A percentile compares a stretch with the other conserved stretches of the same genome.
Conservation (phyloP, 306 rosid species). For the Vicia faba region DNA sequence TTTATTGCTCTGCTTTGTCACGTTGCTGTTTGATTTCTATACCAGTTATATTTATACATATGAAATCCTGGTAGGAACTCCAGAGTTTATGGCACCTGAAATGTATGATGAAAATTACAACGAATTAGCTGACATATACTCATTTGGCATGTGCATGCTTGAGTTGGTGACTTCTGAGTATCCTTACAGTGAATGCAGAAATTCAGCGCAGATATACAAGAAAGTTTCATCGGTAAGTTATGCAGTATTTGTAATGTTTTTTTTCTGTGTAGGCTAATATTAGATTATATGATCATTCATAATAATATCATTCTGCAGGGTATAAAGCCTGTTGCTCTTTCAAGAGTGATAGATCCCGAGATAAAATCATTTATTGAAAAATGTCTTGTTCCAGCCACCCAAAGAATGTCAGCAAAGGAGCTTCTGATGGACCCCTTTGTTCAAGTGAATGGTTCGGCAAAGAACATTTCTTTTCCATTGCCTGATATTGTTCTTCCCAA, state of each 20-base stretch:
- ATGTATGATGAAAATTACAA: slow-evolving; percentile 55
- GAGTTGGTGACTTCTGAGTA: slow-evolving; percentile 56
- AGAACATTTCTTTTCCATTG: slow-evolving; percentile 42
- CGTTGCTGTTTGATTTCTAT: background rate
- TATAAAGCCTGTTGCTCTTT: slow-evolving; percentile 45
- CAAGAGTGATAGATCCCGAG: slow-evolving; percentile 42
- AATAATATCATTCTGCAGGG: slow-evolving; percentile 39
- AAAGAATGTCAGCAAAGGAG: slow-evolving; percentile 48
- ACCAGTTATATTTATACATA: slow-evolving; percentile 12
- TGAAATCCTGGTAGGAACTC: slow-evolving; percentile 46
- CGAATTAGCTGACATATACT: slow-evolving; percentile 56
- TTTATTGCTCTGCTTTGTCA: background rate
- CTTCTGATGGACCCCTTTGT: slow-evolving; percentile 48
- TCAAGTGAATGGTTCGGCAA: slow-evolving; percentile 34
- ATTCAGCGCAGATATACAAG: slow-evolving; percentile 58
- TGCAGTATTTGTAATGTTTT: background rate
- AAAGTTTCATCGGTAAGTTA: slow-evolving; percentile 59
- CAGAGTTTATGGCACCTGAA: slow-evolving; percentile 63
- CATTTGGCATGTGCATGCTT: slow-evolving; percentile 60
- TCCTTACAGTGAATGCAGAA: slow-evolving; percentile 58
- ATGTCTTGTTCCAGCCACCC: slow-evolving; percentile 50
- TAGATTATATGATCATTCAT: slow-evolving; percentile 20
- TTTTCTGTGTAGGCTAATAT: slow-evolving; percentile 1
- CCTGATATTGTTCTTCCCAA: slow-evolving; percentile 58
- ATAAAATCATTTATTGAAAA: slow-evolving; percentile 44